Evolutionary conservation across 2,329 filamentous ascomycete genomes (phyloP), one percentile per base, ranked within the genome.

Genomic region (Fusarium tjaetaba): DNA sequence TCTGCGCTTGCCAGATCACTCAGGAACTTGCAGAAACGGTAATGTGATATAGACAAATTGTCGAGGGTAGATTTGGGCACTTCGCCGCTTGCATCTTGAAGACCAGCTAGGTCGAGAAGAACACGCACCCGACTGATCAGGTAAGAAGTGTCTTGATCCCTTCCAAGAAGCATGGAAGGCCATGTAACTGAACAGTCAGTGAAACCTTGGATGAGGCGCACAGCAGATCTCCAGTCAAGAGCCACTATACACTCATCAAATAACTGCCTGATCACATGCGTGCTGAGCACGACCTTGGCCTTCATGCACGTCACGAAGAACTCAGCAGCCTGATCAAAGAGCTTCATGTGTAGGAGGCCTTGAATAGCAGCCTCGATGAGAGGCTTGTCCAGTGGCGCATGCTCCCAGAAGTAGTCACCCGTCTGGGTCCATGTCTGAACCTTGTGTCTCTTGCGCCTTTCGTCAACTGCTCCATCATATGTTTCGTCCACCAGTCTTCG

Each of bases 331-430:
- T 87, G 82, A 18, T 82, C 81, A 36, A 86, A 80, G 43, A 84
- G 80, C 64, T 81, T 83, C 46, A 88, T 86, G 43, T 85, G 82
- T 15, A 90, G 77, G 57, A 90, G 81, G 4, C 86, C 86, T 43
- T 81, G 76, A 30, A 90, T 80, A 7, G 89, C 80, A 55, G 83
- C 80, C 68, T 88, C 84, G 15, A 86, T 81, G 10, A 88, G 73
- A 5, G 78, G 71, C 13, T 79, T 79, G 42, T 81, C 80, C 22
- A 88, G 74, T 8, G 76, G 78, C 5, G 82, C 80, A 51, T 85
- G 83, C 73, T 86, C 78, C 62, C 84, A 83, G 22, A 84, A 80
- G 66, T 80, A 84, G 7, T 82, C 78, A 9, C 81, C 82, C 41
- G 77, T 68, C 36, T 78, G 71, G 26, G 73, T 75, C 66, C 60